Base-by-base conservation (phyloP, 2,329 filamentous ascomycete species). In the Clarireedia monteithiana region DNA sequence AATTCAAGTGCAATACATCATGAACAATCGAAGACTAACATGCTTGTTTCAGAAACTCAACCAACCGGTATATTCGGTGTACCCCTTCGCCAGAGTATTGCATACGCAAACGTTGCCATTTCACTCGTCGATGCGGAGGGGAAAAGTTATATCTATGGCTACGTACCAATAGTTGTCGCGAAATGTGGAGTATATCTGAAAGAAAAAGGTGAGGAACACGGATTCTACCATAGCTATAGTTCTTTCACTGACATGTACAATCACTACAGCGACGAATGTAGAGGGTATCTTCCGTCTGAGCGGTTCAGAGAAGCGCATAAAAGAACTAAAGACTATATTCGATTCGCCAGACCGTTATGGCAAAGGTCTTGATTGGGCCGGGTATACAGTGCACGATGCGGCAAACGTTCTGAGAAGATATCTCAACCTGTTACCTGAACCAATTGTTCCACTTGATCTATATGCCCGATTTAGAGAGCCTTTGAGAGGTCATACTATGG, bases 131-230 rank as follows among this genome's bases (percentile, higher is more conserved):
- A 97, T 69, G 89, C 92, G 63, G 82, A 94, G 63, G 92, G 92
- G 34, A 84, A 94, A 71, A 96, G 90, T 73, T 97, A 96, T 71
- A 96, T 97, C 53, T 99, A 97, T 71, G 94, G 94, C 67, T 97
- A 97, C 68, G 92, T 99, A 6, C 94, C 94, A 17, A 97, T 99
- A 62, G 92, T 99, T 45, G 92, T 99, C 53, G 94, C 94, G 38
- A 99, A 99, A 72, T 97, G 94, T 70, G 94, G 94, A 60, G 91
- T 99, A 4, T 99, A 91, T 64, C 72, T 99, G 63, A 99, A 99
- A 73, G 94, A 99, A 72, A 96, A 95, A 82, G 94, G 94, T 96
- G 72, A 63, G 81, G 74, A 50, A 39, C 20, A 17, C 40, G 42
- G 23, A 30, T 17, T 54, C 48, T 34, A 14, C 30, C 30, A 12